Base-by-base conservation (phyloP, 495 filamentous ascomycete species). In the Hyaloscypha bicolor region DNA sequence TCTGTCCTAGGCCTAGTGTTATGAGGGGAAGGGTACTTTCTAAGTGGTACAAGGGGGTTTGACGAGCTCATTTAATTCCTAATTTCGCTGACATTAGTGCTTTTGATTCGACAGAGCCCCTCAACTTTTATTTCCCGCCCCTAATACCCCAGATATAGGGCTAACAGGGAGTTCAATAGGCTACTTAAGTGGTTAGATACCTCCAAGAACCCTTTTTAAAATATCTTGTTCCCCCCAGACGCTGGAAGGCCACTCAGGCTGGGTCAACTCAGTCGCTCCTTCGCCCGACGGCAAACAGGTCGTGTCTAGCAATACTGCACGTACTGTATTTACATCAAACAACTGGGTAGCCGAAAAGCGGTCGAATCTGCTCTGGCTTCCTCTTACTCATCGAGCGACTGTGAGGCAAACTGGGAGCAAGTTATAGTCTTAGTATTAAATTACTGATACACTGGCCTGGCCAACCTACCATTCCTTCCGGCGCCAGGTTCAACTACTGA, bases 281-380 rank as follows among this genome's bases (percentile, higher is more conserved):
- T 80, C 81, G 22, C 75, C 68, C 9, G 73, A 83, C 66, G 66
- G 71, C 39, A 67, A 75, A 11, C 57, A 51, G 12, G 45, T 74
- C 19, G 72, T 67, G 9, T 68, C 68, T 21, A 60, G 14, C 39
- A 48, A 48, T 48, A 48, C 2, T 48, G 42, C 42, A 48, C 42
- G 42, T 48, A 48, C n/a, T 48, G 9, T 48, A 48, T 48, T 48
- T 48, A 48, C 42, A 48, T 48, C 42, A 48, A 48, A 48, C 42
- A 48, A 48, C 42, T 2, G 42, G 42, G 42, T 48, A 48, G 42
- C 42, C 42, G 42, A 48, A 48, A 48, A 48, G 42, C 1, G 42
- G 42, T 48, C 42, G n/a, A 48, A 48, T 48, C 42, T 48, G 42
- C 42, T 48, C 42, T 48, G 42, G 2, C 1, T 48, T 48, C 42